Conservation (phyloP, 2,329 filamentous ascomycete genomes). For the Scedosporium dehoogii region DNA sequence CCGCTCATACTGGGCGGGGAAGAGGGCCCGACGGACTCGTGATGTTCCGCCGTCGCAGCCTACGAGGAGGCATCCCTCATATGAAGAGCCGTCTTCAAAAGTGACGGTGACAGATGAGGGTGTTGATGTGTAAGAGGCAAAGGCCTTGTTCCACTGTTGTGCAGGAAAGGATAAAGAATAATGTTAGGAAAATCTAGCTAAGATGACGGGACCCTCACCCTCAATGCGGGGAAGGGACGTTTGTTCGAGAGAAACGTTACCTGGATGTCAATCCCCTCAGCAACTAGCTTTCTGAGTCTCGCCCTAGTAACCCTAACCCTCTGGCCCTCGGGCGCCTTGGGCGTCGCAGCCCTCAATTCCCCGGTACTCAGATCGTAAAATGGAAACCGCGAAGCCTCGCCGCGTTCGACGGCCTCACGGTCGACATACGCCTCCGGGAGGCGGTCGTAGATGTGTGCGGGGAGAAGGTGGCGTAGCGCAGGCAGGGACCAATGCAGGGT, state of each 20-base stretch:
- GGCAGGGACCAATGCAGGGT: slow-evolving; percentile 54
- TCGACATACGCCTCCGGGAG: slow-evolving; percentile 44
- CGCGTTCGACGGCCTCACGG: slow-evolving; percentile 34
- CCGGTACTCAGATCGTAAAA: slow-evolving; percentile 46
- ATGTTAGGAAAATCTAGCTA: background rate
- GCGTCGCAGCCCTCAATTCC: slow-evolving; percentile 28
- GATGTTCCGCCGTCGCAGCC: slow-evolving; percentile 42
- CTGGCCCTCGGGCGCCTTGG: slow-evolving; percentile 30
- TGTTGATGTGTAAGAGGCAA: slow-evolving; percentile 21
- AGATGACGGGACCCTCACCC: background rate
- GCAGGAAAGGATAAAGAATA: background rate
- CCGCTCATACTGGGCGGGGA: slow-evolving; percentile 22
- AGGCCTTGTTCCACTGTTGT: slow-evolving; percentile 28
- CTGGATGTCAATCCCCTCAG: slow-evolving; percentile 34
- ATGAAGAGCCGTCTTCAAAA: slow-evolving; percentile 36
- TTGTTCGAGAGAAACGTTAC: slow-evolving; percentile 16
- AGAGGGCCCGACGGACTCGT: slow-evolving; percentile 26
- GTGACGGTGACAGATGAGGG: slow-evolving; percentile 26
- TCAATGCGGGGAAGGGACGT: background rate
- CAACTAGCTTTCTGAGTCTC: slow-evolving; percentile 33
- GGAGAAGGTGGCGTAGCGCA: slow-evolving; percentile 39
- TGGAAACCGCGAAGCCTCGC: slow-evolving; percentile 38
- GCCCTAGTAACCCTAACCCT: slow-evolving; percentile 38
- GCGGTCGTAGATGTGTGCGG: slow-evolving; percentile 30
- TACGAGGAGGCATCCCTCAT: slow-evolving; percentile 32